These are phyloP conservation scores for Strobilomyces dryophilus DNA, from an alignment of 768 basidiomycete genomes.

Conservation along the genomic window DNA sequence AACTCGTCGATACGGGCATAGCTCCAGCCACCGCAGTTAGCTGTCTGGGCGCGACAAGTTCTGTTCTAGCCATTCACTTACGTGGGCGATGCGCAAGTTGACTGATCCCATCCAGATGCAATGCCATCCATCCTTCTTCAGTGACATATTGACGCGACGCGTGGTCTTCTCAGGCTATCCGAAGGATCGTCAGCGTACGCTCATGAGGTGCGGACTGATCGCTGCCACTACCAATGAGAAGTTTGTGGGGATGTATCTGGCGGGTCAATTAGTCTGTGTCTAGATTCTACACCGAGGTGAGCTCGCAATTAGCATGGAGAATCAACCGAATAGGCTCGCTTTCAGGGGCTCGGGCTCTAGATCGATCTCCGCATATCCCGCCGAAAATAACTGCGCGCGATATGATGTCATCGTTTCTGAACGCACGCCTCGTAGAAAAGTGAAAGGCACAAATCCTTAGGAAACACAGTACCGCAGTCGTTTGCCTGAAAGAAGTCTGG, in stretches of 20 bases:
- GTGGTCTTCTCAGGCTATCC: constrained; percentile 15
- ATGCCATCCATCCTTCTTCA: constrained; percentile 36
- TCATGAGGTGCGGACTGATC: constrained; percentile 19
- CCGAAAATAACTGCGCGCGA: constrained; percentile 39
- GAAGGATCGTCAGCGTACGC: constrained; percentile 10
- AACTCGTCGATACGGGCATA: constrained; percentile 45
- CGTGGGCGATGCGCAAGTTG: constrained; percentile 42
- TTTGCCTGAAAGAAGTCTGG: constrained; percentile 35
- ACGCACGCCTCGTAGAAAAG: neutral
- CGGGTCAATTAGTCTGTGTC: constrained; percentile 44
- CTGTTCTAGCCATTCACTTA: constrained; percentile 46
- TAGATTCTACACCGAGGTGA: constrained; percentile 38
- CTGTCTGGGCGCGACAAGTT: constrained; percentile 44
- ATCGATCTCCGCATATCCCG: constrained; percentile 42
- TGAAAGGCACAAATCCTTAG: constrained; percentile 30
- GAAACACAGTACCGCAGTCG: constrained; percentile 62
- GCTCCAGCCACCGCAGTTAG: neutral
- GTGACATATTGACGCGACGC: constrained; percentile 15
- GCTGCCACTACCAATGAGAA: constrained; percentile 28
- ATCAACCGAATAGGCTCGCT: constrained; percentile 26
- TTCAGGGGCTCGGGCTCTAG: constrained; percentile 48
- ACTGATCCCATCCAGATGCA: constrained; percentile 42
- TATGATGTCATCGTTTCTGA: constrained; percentile 47
- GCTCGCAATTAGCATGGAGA: neutral
- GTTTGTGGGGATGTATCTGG: constrained; percentile 35